A percentile compares a stretch with the other conserved stretches of the same genome.
Evolutionary conservation across 192 early-diverging fungal genomes (phyloP).

Genomic region (Dispira simplex): DNA sequence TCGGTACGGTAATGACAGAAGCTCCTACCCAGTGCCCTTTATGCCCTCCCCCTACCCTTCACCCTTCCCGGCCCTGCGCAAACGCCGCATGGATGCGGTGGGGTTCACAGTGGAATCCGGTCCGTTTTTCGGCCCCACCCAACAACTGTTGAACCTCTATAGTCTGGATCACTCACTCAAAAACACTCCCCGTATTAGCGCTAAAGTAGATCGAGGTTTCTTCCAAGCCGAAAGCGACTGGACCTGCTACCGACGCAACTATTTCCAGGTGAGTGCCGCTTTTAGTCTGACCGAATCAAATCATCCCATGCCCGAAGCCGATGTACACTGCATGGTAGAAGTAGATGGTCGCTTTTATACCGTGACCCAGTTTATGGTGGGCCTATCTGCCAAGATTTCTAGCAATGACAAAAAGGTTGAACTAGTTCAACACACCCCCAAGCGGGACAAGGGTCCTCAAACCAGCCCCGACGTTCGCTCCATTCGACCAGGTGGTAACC

Average conservation of each 20-base stretch:
- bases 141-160: conserved; percentile 45
- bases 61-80: conserved; percentile 12
- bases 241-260: conserved; percentile 93
- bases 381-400: conserved; percentile 57
- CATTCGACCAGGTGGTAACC: conserved; percentile 39
- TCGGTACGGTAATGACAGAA: neutral
- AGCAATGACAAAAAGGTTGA: conserved; percentile 63
- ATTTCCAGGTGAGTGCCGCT: conserved; percentile 67
- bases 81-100: conserved; percentile 25
- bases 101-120: conserved; percentile 31
- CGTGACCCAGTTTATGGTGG: conserved; percentile 55
- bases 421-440: conserved; percentile 74
- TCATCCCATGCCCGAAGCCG: conserved; percentile 26
- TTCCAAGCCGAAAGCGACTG: conserved; percentile 78
- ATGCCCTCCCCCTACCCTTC: conserved; percentile 2
- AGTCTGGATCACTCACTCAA: conserved; percentile 43
- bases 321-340: conserved; percentile 50
- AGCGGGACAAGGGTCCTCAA: conserved; percentile 89
- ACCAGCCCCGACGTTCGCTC: conserved; percentile 43
- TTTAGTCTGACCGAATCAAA: conserved; percentile 32
- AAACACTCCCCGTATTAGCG: conserved; percentile 38
- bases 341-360: conserved; percentile 31
- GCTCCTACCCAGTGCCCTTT: conserved; percentile 4
- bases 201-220: conserved; percentile 87
- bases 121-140: conserved; percentile 52